phyloP scores from a whole-genome alignment of 208 protist genomes.

The Crithidia brevicula region DNA sequence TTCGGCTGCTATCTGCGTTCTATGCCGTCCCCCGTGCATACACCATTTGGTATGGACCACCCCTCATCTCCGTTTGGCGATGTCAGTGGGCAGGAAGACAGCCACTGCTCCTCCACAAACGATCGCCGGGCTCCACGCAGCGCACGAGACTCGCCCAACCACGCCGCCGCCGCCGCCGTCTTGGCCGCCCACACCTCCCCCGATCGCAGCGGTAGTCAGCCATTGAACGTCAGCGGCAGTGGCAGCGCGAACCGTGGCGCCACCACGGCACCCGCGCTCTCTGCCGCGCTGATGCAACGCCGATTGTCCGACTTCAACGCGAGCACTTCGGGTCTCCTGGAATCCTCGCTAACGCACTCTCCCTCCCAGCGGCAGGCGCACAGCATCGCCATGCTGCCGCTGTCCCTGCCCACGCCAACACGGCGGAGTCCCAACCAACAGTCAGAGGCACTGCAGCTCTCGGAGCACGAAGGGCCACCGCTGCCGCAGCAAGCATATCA shows the following conservation, averaged over 20 bases:
- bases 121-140: not conserved
- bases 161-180: not conserved
- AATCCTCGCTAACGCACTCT: not conserved
- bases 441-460: not conserved
- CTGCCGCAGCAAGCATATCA: not conserved
- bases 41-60: conserved; percentile 11
- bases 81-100: not conserved
- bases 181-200: not conserved
- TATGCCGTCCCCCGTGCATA: not conserved
- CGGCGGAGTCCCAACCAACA: not conserved
- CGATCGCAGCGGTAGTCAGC: not conserved
- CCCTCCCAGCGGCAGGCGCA: not conserved
- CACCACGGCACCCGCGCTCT: not conserved
- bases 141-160: not conserved
- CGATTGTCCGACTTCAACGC: conserved; percentile 6
- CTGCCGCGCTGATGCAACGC: not conserved
- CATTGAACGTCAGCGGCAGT: not conserved
- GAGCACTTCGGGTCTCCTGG: not conserved
- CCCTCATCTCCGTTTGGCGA: not conserved
- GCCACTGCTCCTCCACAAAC: not conserved
- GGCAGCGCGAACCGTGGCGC: not conserved
- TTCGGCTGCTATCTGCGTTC: too few species aligned
- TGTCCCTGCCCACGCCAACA: not conserved
- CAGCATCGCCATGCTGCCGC: not conserved
- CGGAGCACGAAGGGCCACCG: not conserved